Base-by-base conservation (phyloP, 176 grass and related monocot genomes). In the Miscanthus lutarioriparius region DNA sequence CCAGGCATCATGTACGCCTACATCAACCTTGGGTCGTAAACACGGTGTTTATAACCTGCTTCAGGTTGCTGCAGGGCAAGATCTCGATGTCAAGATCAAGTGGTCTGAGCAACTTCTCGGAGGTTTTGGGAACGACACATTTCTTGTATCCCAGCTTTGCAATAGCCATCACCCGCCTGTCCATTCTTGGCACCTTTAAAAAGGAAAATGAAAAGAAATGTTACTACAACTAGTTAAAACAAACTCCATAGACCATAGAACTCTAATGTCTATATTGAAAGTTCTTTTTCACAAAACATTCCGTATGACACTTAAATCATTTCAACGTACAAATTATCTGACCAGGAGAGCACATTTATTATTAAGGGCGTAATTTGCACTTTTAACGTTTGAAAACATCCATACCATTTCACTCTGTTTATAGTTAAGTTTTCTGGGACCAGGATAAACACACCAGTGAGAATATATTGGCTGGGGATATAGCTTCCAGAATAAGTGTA, bases 141-240 rank as follows among this genome's bases (percentile, higher is more conserved):
- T 78, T 95, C 78, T 85, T 92, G 83, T 92, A 98, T 35, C 96
- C 96, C 68, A 98, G 47, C 83, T 98, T 91, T 0, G 93, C 74
- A 53, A 92, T 81, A 45, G 96, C 83, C 23, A 94, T 79, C 28
- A 95, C 85, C 71, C 96, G 81, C 75, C 91, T 98, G 82, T 98
- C 96, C 89, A 98, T 95, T 87, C 93, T 94, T 43, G 96, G 93
- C 12, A 98, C 91, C 96, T 98, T 84, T 77, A 47, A 84, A 37
- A 59, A 39, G 17, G 27, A 61, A 44, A 71, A 88, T 26, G 11
- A 3, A 37, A 72, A 83, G 70, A 70, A 32, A 65, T 43, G 54
- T 58, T 36, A 89, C 39, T 49, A 36, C 19, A 75, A 10, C 22
- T 72, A 0, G 7, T 70, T 70, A 71, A 63, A 74, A 58, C 48